These are phyloP conservation scores for Podosphaera fusca DNA, from an alignment of 2,329 filamentous ascomycete genomes.

Conservation along the genomic window DNA sequence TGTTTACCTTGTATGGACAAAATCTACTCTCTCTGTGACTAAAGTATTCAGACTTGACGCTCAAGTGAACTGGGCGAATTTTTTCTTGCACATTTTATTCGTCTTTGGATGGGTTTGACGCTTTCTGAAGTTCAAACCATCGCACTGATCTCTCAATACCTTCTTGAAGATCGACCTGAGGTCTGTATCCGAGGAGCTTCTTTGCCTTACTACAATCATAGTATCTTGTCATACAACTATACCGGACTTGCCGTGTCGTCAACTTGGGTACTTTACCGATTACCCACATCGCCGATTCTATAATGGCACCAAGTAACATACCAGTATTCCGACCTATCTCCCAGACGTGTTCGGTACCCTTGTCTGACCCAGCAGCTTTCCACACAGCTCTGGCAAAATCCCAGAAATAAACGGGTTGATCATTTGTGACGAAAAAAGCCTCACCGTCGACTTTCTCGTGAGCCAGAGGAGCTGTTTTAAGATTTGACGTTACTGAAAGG, in stretches of 20 bases:
- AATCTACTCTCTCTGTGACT: no score
- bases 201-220: constrained; percentile 59
- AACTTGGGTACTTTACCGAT: constrained; percentile 31
- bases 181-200: constrained; percentile 42
- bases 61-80: no score
- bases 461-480: constrained; percentile 35
- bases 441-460: constrained; percentile 61
- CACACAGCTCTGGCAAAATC: constrained; percentile 66
- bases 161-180: constrained; percentile 42
- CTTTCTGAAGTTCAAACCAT: neutral
- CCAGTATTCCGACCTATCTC: constrained; percentile 28
- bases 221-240: constrained; percentile 54
- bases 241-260: constrained; percentile 23
- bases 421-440: constrained; percentile 78
- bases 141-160: constrained; percentile 22
- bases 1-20: no score
- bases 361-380: constrained; percentile 31
- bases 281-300: constrained; percentile 28
- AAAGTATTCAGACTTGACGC: no score
- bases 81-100: neutral
- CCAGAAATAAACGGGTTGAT: constrained; percentile 74
- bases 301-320: constrained; percentile 25
- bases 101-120: neutral
- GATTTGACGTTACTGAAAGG: constrained; percentile 18
- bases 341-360: constrained; percentile 32